phyloP scores from a whole-genome alignment of 148 eudicot species.

The Camellia sinensis region DNA sequence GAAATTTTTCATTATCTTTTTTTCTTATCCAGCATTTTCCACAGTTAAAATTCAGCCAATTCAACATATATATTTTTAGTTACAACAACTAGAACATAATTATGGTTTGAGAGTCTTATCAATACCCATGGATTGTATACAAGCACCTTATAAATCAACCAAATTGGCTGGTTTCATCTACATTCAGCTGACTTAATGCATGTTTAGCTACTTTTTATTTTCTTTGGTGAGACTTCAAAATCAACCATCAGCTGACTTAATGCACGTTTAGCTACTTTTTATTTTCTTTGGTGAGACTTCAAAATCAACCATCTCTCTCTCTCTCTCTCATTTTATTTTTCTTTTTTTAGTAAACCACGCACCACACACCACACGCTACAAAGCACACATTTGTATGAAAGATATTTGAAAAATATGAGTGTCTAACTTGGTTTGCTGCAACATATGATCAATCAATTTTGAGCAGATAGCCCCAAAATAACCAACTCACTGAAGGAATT shows the following conservation, averaged over 20 bases:
- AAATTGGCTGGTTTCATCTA: not conserved
- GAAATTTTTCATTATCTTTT: too few species aligned
- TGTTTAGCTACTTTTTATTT: not conserved
- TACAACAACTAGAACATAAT: not conserved
- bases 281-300: conserved; percentile 5
- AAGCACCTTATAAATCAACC: not conserved
- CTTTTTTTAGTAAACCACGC: too few species aligned
- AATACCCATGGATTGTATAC: not conserved
- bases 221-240: conserved; percentile 12
- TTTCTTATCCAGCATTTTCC: too few species aligned
- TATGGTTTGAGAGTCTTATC: not conserved
- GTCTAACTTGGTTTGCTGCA: not conserved
- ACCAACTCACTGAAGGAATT: not conserved
- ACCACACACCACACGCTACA: too few species aligned
- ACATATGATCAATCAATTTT: not conserved
- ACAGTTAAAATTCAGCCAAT: too few species aligned
- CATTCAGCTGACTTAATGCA: not conserved
- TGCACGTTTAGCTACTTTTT: not conserved
- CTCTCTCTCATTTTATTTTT: too few species aligned
- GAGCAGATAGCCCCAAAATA: not conserved
- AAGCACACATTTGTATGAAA: not conserved
- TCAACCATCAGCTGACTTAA: conserved; percentile 1
- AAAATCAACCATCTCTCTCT: conserved; percentile 6
- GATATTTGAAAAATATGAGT: not conserved
- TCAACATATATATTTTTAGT: too few species aligned